Base-by-base conservation (phyloP, 176 grass and related monocot species). In the Lolium perenne region DNA sequence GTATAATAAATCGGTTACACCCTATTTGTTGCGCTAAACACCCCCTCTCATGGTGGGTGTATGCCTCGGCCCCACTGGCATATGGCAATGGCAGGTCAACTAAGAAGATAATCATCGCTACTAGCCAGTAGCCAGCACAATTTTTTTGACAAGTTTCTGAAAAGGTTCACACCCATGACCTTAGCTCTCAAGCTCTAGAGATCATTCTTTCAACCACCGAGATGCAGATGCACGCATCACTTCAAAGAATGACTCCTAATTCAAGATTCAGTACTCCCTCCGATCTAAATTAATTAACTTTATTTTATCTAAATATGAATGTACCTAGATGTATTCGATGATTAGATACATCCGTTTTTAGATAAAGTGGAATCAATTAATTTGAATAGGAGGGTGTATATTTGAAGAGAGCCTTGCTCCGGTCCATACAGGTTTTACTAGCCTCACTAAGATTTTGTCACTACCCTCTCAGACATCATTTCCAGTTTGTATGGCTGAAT, bases 101-200 rank as follows among this genome's bases (percentile, higher is more conserved):
- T 0, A 35, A 71, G 65, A 80, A 11, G 38, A 71, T 80, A 54
- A 41, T 77, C 63, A 71, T 86, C 6, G 76, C 76, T n/a, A 86
- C 53, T 48, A 61, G 38, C 64, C 43, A 16, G 53, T 48, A 71
- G 51, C 64, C 43, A 16, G 53, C 64, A 71, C 54, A 80, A 59
- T 4, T 26, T 73, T 59, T 50, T 48, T 21, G 14, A 29, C 48
- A 76, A 76, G 49, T 76, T 54, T 76, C 4, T 18, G 50, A 76
- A 67, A 67, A 67, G 64, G 64, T 38, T 67, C 35, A 67, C 64
- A 38, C 29, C 29, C 38, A 67, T 38, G 29, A 67, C 29, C 14
- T 38, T 67, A 67, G 35, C 64, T 67, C 32, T 43, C 41, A 43
- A 43, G 41, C 5, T 43, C 4, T 67, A 38, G 29, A 67, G 64